phyloP scores from a whole-genome alignment of 1,284 basidiomycete species.

The Tranzscheliella williamsii region DNA sequence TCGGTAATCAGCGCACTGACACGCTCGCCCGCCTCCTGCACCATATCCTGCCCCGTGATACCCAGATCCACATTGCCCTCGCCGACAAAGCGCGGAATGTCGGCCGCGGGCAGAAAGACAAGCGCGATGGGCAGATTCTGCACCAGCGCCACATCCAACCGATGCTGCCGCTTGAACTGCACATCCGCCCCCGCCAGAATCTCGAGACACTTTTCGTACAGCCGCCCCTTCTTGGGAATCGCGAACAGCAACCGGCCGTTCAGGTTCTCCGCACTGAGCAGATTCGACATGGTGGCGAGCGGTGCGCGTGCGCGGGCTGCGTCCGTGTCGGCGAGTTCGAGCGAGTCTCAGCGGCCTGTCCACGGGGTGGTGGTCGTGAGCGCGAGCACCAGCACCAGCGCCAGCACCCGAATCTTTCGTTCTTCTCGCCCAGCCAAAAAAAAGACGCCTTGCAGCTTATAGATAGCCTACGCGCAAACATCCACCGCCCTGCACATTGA shows the following conservation, averaged over 20 bases:
- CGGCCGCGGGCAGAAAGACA: constrained; percentile 95
- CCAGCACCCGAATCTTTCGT: no score
- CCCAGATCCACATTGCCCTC: constrained; percentile 91
- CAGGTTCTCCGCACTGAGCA: constrained; percentile 59
- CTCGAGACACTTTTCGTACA: constrained; percentile 89
- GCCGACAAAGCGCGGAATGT: constrained; percentile 98
- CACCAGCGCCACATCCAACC: constrained; percentile 88
- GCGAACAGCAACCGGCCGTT: constrained; percentile 83
- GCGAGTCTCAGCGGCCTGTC: no score
- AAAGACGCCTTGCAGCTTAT: no score
- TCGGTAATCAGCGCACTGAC: constrained; percentile 70
- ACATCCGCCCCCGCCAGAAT: constrained; percentile 84
- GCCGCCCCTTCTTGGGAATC: constrained; percentile 91
- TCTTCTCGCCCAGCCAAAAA: no score
- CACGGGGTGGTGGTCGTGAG: no score
- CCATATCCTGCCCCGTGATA: constrained; percentile 95
- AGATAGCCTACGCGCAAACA: no score
- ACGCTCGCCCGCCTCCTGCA: constrained; percentile 78
- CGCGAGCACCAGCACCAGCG: no score
- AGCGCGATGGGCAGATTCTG: constrained; percentile 91
- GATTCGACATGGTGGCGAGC: constrained; percentile 53
- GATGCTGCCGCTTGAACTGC: constrained; percentile 84
- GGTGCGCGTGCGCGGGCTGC: no score
- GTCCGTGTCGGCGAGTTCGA: no score
- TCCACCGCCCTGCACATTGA: no score